Base-by-base conservation (phyloP, 2,329 filamentous ascomycete species). In the Trichoderma endophyticum region DNA sequence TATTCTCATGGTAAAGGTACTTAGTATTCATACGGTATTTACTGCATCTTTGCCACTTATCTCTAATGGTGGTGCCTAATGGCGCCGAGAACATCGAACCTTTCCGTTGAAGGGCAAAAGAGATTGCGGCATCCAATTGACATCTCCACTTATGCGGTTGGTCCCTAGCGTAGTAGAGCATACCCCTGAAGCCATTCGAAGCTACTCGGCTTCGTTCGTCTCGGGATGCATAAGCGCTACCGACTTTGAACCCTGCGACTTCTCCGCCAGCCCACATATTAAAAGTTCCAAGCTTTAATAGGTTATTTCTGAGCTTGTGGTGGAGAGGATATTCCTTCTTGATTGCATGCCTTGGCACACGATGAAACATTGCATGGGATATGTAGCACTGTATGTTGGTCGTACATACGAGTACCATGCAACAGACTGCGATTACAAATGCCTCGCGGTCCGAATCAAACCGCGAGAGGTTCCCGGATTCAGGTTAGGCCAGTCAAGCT, bases 61-160 rank as follows among this genome's bases (percentile, higher is more conserved):
- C 39, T 43, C 39, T 43, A n/a, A 43, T 43, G 39, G 43, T 21
- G n/a, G 43, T 51, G n/a, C 8, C 43, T 51, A 51, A 51, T 51
- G 18, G 43, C 43, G n/a, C 43, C 43, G 43, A 43, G 39, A 51
- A n/a, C n/a, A 21, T 51, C 7, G 9, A 51, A 21, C 18, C 43
- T 51, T n/a, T 32, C 14, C 34, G 4, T n/a, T n/a, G n/a, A 54
- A 24, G 48, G 48, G 48, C 21, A 54, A 51, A 54, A 11, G 48
- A 54, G 48, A 63, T 63, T 48, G 8, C 18, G 24, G 24, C 11
- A 24, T 48, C 34, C 36, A 28, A 48, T 1, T 21, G 21, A 54
- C n/a, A 51, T 54, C n/a, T 54, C 60, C 36, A 48, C 61, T 48
- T 63, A 63, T 63, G 61, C 61, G 61, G 61, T 63, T 63, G 61